These are phyloP conservation scores for Suillus luteus DNA, from an alignment of 768 basidiomycete species.

Conservation along the genomic window DNA sequence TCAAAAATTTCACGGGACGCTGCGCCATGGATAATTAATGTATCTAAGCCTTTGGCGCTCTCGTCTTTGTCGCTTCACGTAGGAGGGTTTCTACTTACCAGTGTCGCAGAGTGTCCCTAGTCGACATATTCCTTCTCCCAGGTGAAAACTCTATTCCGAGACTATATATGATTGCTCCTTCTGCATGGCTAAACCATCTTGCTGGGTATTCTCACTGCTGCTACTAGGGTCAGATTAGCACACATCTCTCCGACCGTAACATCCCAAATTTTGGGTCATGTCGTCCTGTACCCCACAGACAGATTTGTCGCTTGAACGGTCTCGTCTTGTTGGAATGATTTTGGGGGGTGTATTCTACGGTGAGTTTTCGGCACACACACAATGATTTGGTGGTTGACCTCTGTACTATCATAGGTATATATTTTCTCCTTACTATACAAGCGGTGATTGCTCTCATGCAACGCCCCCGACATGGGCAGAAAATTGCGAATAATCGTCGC, in stretches of 20 bases:
- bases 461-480: background rate
- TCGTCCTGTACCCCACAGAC: background rate
- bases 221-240: background rate
- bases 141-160: background rate
- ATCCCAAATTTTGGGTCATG: background rate
- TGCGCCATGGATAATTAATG: background rate
- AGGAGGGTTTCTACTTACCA: background rate
- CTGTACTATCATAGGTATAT: background rate
- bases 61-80: background rate
- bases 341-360: background rate
- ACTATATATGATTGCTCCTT: background rate
- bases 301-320: background rate
- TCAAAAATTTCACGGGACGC: background rate
- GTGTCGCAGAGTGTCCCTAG: background rate
- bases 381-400: background rate
- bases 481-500: background rate
- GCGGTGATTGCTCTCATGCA: background rate
- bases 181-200: background rate
- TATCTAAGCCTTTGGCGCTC: background rate
- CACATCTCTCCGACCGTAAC: background rate
- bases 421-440: background rate
- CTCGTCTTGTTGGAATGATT: background rate
- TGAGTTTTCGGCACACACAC: background rate
- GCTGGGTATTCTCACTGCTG: background rate
- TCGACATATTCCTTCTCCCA: background rate